Evolutionary conservation across 495 filamentous ascomycete genomes (phyloP).

Genomic region (Oidiodendron maius): DNA sequence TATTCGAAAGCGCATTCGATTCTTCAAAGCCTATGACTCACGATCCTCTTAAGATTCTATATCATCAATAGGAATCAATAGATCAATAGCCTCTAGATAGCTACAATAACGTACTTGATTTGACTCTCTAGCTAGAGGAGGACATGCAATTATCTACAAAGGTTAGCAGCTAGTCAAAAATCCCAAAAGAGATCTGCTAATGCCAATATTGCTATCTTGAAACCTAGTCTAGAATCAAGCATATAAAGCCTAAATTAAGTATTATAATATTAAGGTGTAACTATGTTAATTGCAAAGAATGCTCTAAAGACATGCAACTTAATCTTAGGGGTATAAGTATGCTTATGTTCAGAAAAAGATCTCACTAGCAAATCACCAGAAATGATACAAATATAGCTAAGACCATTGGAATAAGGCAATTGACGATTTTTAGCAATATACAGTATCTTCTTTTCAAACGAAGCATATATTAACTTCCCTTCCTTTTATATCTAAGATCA

Average conservation of each 20-base stretch:
- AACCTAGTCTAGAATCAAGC: slow-evolving; percentile 2
- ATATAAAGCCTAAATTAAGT: slow-evolving; percentile 13
- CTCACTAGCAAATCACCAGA: neutral
- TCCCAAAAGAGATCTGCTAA: neutral
- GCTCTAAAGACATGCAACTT: neutral
- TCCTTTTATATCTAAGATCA: neutral
- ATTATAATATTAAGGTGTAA: neutral
- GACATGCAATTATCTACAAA: neutral
- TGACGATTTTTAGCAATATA: slow-evolving; percentile 1
- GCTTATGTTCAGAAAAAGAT: slow-evolving; percentile 4
- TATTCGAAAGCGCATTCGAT: neutral
- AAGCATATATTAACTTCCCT: no score
- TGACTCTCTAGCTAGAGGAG: neutral
- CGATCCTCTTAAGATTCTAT: neutral
- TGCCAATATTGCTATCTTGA: neutral
- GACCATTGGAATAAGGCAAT: neutral
- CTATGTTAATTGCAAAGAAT: neutral
- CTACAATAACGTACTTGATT: neutral
- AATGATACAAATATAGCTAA: neutral
- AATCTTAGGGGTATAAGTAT: neutral
- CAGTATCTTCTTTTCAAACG: slow-evolving; percentile 7
- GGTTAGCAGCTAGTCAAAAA: neutral
- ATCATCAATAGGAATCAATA: neutral
- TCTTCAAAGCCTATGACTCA: neutral
- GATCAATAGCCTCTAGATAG: neutral